phyloP scores from a whole-genome alignment of 2,329 filamentous ascomycete genomes.

The Penicillium paneum region DNA sequence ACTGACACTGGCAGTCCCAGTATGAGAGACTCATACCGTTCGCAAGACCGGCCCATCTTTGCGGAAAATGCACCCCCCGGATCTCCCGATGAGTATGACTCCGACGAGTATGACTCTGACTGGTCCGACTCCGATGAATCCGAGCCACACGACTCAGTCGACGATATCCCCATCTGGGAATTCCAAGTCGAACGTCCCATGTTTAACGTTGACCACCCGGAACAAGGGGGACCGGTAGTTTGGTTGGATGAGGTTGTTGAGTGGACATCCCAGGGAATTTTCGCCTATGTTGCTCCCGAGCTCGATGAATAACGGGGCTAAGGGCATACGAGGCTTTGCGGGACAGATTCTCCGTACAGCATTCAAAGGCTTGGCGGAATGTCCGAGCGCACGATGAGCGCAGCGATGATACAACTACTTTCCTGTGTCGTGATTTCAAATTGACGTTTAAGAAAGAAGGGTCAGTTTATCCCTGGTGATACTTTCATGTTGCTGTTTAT shows the following conservation, averaged over 20 bases:
- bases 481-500: background rate
- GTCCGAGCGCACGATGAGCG: background rate
- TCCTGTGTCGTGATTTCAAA: background rate
- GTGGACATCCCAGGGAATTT: background rate
- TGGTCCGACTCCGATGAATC: background rate
- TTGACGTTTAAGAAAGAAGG: background rate
- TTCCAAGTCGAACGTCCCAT: background rate
- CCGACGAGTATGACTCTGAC: background rate
- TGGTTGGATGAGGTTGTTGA: background rate
- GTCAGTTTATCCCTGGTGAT: background rate
- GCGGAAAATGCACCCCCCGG: too few species aligned
- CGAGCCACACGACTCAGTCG: background rate
- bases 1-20: background rate
- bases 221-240: too few species aligned
- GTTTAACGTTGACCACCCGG: background rate
- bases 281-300: background rate
- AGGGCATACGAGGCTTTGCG: too few species aligned
- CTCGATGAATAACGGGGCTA: background rate
- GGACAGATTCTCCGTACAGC: background rate
- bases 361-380: background rate
- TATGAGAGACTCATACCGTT: background rate
- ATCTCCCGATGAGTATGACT: too few species aligned
- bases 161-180: background rate
- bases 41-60: background rate
- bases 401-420: background rate